Evolutionary conservation across 179 eudicot species (phyloP).

Genomic region (Nepenthes alata): DNA sequence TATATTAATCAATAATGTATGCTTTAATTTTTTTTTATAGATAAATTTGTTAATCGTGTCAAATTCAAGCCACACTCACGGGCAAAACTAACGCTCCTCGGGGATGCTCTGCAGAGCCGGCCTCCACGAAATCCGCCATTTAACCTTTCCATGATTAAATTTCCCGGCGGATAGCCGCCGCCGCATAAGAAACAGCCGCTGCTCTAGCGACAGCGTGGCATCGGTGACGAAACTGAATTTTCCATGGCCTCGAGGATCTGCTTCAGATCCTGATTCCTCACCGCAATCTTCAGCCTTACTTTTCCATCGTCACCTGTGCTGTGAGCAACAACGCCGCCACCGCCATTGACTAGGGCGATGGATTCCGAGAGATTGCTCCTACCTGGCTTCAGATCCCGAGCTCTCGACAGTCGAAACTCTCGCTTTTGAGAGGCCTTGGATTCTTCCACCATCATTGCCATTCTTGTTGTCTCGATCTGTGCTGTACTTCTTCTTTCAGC

Average conservation of each 20-base stretch:
- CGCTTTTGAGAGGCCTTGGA: conserved; percentile 16
- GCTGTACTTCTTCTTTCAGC: neutral
- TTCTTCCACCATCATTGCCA: conserved; percentile 10
- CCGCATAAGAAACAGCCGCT: conserved; percentile 16
- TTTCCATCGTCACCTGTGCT: conserved; percentile 7
- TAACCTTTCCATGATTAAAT: conserved; percentile 3
- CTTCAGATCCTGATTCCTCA: conserved; percentile 19
- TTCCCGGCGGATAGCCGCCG: too few species aligned
- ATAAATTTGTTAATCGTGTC: too few species aligned
- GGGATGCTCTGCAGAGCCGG: conserved; percentile 36
- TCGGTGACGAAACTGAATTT: neutral
- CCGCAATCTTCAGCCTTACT: conserved; percentile 22
- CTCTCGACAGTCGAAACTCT: conserved; percentile 11
- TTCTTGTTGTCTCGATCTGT: neutral
- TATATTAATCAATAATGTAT: too few species aligned
- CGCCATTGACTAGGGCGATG: conserved; percentile 13
- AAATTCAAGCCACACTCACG: too few species aligned
- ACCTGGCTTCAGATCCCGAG: conserved; percentile 11
- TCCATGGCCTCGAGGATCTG: conserved; percentile 20
- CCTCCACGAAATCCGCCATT: conserved; percentile 22
- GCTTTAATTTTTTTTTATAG: too few species aligned
- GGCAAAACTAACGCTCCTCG: conserved; percentile 10
- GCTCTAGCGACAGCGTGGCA: conserved; percentile 10
- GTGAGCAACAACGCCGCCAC: conserved; percentile 9
- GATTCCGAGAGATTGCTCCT: conserved; percentile 19